These are phyloP conservation scores for Cucurbita argyrosperma DNA, from an alignment of 306 rosid genomes.

Conservation along the genomic window DNA sequence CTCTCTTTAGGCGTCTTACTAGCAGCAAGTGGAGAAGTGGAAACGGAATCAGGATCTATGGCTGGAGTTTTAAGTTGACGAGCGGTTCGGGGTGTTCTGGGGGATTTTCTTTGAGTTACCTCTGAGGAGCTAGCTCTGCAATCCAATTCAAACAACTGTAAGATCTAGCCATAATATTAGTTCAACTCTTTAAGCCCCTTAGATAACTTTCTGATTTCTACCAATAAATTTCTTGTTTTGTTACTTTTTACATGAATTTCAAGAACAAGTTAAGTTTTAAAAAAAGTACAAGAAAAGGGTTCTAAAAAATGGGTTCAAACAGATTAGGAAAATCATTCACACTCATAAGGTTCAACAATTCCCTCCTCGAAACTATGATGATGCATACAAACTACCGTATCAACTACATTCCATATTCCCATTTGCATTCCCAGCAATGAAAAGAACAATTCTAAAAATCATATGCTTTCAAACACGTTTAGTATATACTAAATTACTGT, in stretches of 20 bases:
- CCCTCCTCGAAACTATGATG: background rate
- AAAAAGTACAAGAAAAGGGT: too few relatives aligned
- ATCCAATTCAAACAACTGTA: background rate
- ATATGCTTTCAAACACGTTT: background rate
- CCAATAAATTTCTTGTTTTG: too few relatives aligned
- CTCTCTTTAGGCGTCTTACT: slow-evolving; percentile 43
- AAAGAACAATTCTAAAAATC: background rate
- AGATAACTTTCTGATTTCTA: background rate
- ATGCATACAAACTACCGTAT: background rate
- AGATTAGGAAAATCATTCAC: background rate
- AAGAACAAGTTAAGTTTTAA: too few relatives aligned
- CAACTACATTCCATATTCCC: background rate
- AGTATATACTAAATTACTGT: background rate
- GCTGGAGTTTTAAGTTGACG: slow-evolving; percentile 33
- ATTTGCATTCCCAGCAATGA: background rate
- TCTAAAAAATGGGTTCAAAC: background rate
- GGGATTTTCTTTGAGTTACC: slow-evolving; percentile 53
- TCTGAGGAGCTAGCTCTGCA: slow-evolving; percentile 43
- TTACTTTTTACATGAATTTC: too few relatives aligned
- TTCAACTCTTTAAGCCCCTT: too few relatives aligned
- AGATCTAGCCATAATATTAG: background rate
- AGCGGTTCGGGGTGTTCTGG: slow-evolving; percentile 36
- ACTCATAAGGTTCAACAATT: background rate
- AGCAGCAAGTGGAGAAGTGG: slow-evolving; percentile 30
- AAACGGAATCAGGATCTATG: slow-evolving; percentile 25